phyloP scores from a whole-genome alignment of 768 basidiomycete species.

The Ramaria rubella region DNA sequence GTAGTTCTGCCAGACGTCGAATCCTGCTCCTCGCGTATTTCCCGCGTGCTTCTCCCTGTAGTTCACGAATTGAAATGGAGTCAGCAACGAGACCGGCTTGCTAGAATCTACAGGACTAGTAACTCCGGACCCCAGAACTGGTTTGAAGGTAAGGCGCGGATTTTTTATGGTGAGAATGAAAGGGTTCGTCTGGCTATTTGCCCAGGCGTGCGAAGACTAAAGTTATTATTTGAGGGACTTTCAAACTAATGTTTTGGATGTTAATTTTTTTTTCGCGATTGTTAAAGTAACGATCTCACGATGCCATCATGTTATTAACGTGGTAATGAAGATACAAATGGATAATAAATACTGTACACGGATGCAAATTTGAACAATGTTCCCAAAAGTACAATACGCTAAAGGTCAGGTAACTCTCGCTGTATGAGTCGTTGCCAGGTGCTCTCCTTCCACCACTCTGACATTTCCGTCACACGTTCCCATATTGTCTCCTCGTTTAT shows the following conservation, averaged over 20 bases:
- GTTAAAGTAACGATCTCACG: not conserved
- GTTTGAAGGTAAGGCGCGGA: constrained; percentile 47
- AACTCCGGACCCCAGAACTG: constrained; percentile 41
- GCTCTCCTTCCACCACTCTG: constrained; percentile 90
- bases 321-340: too few species aligned
- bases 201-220: constrained; percentile 52
- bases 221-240: constrained; percentile 52
- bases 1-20: constrained; percentile 56
- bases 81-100: constrained; percentile 54
- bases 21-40: constrained; percentile 47
- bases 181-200: constrained; percentile 63
- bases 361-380: not conserved
- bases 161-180: constrained; percentile 53
- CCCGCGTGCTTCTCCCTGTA: constrained; percentile 55
- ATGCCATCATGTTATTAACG: not conserved
- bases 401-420: constrained; percentile 77
- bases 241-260: not conserved
- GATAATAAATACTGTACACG: not conserved
- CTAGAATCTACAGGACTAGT: constrained; percentile 47
- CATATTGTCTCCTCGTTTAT: constrained; percentile 81
- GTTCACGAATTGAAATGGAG: constrained; percentile 69
- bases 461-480: constrained; percentile 74
- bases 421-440: constrained; percentile 81
- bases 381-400: constrained; percentile 3
- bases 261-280: too few species aligned